Evolutionary conservation across 768 basidiomycete species (phyloP), one percentile per base, ranked within the genome.

Genomic region (Termitomyces sp.): DNA sequence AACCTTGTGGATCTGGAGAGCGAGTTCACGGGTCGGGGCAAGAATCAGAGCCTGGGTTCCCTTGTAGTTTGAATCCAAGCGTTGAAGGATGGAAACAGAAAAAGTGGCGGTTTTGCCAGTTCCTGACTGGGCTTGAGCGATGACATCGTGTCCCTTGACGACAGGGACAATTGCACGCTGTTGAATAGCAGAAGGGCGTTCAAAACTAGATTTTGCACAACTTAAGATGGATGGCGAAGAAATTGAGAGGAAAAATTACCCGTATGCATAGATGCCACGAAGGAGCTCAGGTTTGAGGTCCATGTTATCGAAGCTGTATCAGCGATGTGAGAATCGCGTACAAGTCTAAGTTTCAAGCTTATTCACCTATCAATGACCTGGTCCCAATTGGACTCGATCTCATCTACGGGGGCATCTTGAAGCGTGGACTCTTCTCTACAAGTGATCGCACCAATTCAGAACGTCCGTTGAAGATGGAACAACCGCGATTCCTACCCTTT

Each of bases 51-150:
- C 97, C 73, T 98, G 97, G 57, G 92, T 94, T 55, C 87, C 87
- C 74, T 95, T 94, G 75, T 92, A 73, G 53, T 65, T 37, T 59
- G 67, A 62, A 56, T 65, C 62, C 58, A 65, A 46, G 37, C 55
- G 57, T 77, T 99, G 94, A 63, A 99, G 87, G 71, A 98, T 96
- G 56, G 95, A 96, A 69, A 99, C 89, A 70, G 92, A 94, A 80
- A 98, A 98, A n/a, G 97, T 98, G 58, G 96, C 97, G 56, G 97
- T 98, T 81, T 98, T 99, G 72, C 97, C 97, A 61, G 97, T 98
- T 65, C 97, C 97, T 32, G 96, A 98, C 80, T 98, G 97, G 65
- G 97, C 97, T 73, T 95, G 95, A 56, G 95, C 96, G 66, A 98
- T 98, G 67, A 97, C 95, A 82, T 98, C 96, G 82, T 96, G 93